These are phyloP conservation scores for Amanita phalloides DNA, from an alignment of 768 basidiomycete genomes.

Conservation along the genomic window DNA sequence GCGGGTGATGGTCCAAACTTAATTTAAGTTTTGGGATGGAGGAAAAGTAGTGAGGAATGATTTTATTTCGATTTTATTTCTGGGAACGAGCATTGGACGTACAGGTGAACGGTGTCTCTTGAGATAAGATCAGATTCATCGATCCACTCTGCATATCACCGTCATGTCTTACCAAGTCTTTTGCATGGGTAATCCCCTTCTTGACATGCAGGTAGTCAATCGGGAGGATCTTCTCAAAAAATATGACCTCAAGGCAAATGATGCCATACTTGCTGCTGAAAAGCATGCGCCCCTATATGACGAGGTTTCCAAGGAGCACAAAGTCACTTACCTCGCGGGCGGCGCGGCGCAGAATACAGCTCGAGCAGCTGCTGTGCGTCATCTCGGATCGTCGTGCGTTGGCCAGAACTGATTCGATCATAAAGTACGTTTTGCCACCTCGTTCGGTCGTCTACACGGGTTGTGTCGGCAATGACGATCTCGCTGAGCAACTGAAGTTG, in stretches of 20 bases:
- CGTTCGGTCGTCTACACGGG: constrained; percentile 90
- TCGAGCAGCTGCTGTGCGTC: constrained; percentile 85
- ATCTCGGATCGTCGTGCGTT: background rate
- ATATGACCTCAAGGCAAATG: constrained; percentile 86
- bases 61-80: constrained; percentile 30
- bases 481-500: constrained; percentile 77
- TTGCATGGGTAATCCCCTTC: constrained; percentile 91
- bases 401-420: constrained; percentile 8
- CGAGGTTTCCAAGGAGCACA: constrained; percentile 65
- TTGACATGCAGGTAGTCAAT: constrained; percentile 89
- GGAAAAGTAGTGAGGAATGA: constrained; percentile 50
- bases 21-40: constrained; percentile 22
- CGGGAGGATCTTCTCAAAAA: constrained; percentile 81
- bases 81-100: constrained; percentile 54
- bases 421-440: constrained; percentile 82
- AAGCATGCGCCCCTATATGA: constrained; percentile 92
- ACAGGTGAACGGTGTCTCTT: constrained; percentile 19
- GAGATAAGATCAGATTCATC: background rate
- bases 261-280: constrained; percentile 89
- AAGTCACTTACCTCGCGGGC: constrained; percentile 89
- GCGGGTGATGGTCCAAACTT: constrained; percentile 33
- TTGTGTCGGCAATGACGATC: constrained; percentile 87
- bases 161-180: constrained; percentile 57
- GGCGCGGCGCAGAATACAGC: constrained; percentile 97
- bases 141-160: constrained; percentile 6